Evolutionary conservation across 1,284 basidiomycete species (phyloP), one percentile per base, ranked within the genome.

Genomic region (Chondrostereum purpureum): DNA sequence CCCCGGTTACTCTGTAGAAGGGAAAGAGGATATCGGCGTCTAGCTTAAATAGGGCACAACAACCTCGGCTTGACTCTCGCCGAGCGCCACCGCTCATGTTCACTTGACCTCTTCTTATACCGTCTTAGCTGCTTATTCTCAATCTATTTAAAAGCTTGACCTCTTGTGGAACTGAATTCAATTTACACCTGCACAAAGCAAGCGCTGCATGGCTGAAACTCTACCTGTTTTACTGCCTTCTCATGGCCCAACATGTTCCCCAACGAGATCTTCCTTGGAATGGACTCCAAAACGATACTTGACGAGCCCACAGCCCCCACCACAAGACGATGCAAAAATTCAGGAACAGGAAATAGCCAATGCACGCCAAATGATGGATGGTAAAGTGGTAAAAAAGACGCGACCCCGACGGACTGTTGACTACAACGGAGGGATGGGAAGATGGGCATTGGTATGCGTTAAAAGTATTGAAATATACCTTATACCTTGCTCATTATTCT

Each of bases 321-420:
- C 83, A 40, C 13, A 13, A 4, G 88, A 91, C 55, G 81, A 86
- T 51, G 74, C 78, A 10, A 80, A 81, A 49, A 68, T 83, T 44
- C 72, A 83, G 48, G 88, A 92, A 47, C 75, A 84, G 46, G 89
- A 93, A 58, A 70, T 88, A 58, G 86, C 88, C 2, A 83, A 75
- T 49, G 77, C 78, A 3, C 64, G 80, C 39, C 80, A 83, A 52
- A 61, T 79, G 49, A 64, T 82, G 44, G 89, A 85, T 58, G 87
- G 75, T 23, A 92, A 78, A 65, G 75, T 91, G 19, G 24, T 43
- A 51, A 91, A 92, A 69, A 92, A 93, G 68, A 92, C 92, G 46
- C 77, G 92, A 54, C 93, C 95, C 16, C 71, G 95, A 49, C 70
- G 92, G 61, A 98, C 95, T 12, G 92, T 98, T 11, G 95, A 98